Percentiles rank a stretch among this genome's conserved stretches.
phyloP scores from a whole-genome alignment of 169 alveolate genomes.

The Hepatocystis sp. region DNA sequence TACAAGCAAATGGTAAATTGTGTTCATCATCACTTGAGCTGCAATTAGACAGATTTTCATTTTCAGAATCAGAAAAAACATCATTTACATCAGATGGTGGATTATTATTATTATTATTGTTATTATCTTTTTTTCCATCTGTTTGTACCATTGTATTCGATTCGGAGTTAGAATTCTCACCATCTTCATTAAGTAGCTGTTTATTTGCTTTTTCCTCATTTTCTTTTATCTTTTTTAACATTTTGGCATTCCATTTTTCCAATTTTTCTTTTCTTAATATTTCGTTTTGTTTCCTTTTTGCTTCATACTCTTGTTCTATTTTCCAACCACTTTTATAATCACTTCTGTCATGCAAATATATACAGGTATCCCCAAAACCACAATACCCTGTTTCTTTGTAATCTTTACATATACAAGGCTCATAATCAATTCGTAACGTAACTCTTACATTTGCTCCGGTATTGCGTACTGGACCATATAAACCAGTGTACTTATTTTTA shows the following conservation, averaged over 20 bases:
- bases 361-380: constrained; percentile 98
- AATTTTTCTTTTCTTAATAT: constrained; percentile 83
- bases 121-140: constrained; percentile 7
- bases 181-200: constrained; percentile 28
- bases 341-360: constrained; percentile 97
- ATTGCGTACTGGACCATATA: constrained; percentile 92
- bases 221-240: constrained; percentile 76
- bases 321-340: constrained; percentile 97
- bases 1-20: constrained; percentile 83
- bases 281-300: constrained; percentile 87
- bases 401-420: constrained; percentile 97
- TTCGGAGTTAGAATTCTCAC: constrained; percentile 55
- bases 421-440: constrained; percentile 95
- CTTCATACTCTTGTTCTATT: constrained; percentile 94
- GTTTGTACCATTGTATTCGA: too few species aligned
- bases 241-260: constrained; percentile 80
- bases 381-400: constrained; percentile 98
- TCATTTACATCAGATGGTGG: constrained; percentile 19
- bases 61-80: constrained; percentile 43
- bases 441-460: constrained; percentile 91
- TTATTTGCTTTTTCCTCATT: constrained; percentile 78
- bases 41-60: constrained; percentile 35
- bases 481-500: constrained; percentile 88
- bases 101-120: constrained; percentile 56
- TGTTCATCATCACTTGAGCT: constrained; percentile 70